Conservation (phyloP, 108 stramenopile genomes). For the Fragilariopsis cylindrus region DNA sequence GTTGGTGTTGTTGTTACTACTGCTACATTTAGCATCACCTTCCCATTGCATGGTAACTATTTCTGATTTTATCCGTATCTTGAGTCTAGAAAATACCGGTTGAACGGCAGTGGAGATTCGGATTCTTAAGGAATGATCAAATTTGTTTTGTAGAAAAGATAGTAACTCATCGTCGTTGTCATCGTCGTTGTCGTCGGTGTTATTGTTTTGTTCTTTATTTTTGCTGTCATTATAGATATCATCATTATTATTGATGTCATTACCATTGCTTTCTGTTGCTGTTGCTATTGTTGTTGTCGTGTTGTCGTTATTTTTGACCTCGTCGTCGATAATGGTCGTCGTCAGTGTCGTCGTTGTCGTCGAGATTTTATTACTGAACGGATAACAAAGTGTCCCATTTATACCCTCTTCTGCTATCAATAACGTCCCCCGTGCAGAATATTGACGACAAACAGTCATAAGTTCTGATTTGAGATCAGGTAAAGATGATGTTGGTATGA, state of each 20-base stretch:
- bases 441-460: conserved; percentile 17
- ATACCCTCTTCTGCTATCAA: conserved; percentile 78
- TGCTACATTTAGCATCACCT: not conserved
- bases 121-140: conserved; percentile 27
- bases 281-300: too few species aligned
- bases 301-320: not conserved
- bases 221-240: conserved; percentile 6
- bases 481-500: conserved; percentile 20
- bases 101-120: conserved; percentile 28
- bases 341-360: conserved; percentile 1
- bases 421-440: conserved; percentile 58
- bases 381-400: conserved; percentile 86
- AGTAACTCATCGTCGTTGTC: conserved; percentile 12
- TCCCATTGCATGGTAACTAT: conserved; percentile 67
- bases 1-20: conserved; percentile 19
- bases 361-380: conserved; percentile 20
- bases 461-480: conserved; percentile 24
- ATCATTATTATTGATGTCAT: conserved; percentile 19
- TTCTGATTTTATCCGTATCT: conserved; percentile 71
- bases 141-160: not conserved
- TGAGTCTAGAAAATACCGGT: conserved; percentile 70
- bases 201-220: not conserved
- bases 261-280: not conserved
- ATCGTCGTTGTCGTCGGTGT: not conserved
- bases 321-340: conserved; percentile 12